Evolutionary conservation across 306 rosid genomes (phyloP).

Genomic region (Casuarina equisetifolia): DNA sequence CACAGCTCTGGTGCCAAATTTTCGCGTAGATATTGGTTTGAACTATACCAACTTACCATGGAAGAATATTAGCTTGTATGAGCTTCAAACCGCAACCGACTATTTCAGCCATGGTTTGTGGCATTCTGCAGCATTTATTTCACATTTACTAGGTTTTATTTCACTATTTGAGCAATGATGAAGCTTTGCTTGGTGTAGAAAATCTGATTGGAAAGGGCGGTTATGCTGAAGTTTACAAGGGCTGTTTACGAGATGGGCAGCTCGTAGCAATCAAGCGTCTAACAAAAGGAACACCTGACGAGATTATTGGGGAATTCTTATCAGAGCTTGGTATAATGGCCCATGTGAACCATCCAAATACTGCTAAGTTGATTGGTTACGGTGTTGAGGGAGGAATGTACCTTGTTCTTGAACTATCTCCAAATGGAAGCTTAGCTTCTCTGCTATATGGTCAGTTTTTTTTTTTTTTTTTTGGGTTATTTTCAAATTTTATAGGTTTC

Average conservation of each 20-base stretch:
- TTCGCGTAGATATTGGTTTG: slow-evolving; percentile 39
- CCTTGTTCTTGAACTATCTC: slow-evolving; percentile 79
- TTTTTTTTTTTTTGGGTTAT: background rate
- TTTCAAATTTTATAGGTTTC: background rate
- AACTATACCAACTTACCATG: slow-evolving; percentile 60
- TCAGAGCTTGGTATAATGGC: slow-evolving; percentile 94
- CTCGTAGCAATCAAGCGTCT: slow-evolving; percentile 77
- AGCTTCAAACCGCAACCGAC: slow-evolving; percentile 70
- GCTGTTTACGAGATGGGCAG: slow-evolving; percentile 65
- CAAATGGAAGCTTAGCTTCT: slow-evolving; percentile 91
- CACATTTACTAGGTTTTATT: background rate
- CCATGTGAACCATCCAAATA: slow-evolving; percentile 82
- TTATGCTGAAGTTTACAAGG: slow-evolving; percentile 90
- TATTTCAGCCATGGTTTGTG: slow-evolving; percentile 66
- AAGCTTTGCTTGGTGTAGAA: slow-evolving; percentile 48
- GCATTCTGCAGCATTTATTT: background rate
- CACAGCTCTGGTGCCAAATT: slow-evolving; percentile 35
- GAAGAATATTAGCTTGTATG: slow-evolving; percentile 73
- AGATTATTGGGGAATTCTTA: slow-evolving; percentile 71
- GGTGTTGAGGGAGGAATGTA: slow-evolving; percentile 96
- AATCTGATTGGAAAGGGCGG: slow-evolving; percentile 96
- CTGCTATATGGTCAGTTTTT: slow-evolving; percentile 59
- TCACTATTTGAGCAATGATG: background rate
- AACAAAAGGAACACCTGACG: slow-evolving; percentile 76
- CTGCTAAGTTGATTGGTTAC: slow-evolving; percentile 85